Conservation (phyloP, 768 basidiomycete species). For the Boletus huronensis region DNA sequence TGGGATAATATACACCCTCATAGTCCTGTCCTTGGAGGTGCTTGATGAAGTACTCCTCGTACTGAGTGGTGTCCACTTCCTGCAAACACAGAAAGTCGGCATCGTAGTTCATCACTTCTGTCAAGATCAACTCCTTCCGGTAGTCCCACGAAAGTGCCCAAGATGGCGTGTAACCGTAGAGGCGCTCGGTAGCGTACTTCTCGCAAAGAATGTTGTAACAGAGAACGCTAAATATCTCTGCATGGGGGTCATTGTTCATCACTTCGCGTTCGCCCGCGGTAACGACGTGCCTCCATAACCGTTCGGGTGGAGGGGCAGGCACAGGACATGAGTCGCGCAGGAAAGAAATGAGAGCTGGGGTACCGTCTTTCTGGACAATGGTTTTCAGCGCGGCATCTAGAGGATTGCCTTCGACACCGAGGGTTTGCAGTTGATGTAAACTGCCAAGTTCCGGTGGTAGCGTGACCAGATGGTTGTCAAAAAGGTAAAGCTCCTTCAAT, state of each 20-base stretch:
- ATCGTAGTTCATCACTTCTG: constrained; percentile 76
- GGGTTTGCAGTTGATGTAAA: constrained; percentile 85
- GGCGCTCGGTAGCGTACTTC: constrained; percentile 76
- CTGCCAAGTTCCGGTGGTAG: constrained; percentile 87
- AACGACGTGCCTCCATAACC: constrained; percentile 69
- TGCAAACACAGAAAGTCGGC: constrained; percentile 93
- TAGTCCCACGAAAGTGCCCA: constrained; percentile 98
- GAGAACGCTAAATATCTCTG: constrained; percentile 77
- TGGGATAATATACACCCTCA: constrained; percentile 88
- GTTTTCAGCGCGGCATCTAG: constrained; percentile 71
- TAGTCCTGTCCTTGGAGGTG: constrained; percentile 73
- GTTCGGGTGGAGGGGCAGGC: constrained; percentile 74
- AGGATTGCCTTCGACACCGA: constrained; percentile 98
- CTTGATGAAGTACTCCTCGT: constrained; percentile 85
- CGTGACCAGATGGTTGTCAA: constrained; percentile 89
- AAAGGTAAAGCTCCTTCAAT: constrained; percentile 89
- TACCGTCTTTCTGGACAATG: constrained; percentile 94
- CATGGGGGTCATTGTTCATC: constrained; percentile 55
- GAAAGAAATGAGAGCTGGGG: constrained; percentile 78
- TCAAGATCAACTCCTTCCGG: constrained; percentile 81
- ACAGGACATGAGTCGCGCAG: constrained; percentile 93
- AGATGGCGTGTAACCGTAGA: constrained; percentile 94
- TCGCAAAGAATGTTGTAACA: constrained; percentile 96
- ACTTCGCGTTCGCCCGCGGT: constrained; percentile 56
- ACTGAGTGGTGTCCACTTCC: constrained; percentile 91